phyloP scores from a whole-genome alignment of 176 grass and related monocot genomes.

The Melocanna baccifera region DNA sequence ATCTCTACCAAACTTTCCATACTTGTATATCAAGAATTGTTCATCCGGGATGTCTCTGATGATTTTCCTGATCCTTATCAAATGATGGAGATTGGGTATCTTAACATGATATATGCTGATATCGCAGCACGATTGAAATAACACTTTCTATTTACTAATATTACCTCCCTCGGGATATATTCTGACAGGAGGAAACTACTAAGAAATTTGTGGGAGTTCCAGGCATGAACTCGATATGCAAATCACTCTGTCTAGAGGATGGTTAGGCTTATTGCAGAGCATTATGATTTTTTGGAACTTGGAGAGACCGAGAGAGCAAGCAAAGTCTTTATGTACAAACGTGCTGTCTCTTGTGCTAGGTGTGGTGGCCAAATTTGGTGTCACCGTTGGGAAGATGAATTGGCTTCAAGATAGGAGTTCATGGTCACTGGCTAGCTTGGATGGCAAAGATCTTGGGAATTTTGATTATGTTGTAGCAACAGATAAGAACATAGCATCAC shows the following conservation, averaged over 20 bases:
- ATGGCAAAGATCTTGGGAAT: conserved; percentile 67
- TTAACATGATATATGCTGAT: not conserved
- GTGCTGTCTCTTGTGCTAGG: conserved; percentile 44
- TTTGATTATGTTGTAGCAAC: conserved; percentile 83
- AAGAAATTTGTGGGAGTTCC: conserved; percentile 88
- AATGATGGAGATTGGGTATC: not conserved
- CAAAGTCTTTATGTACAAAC: not conserved
- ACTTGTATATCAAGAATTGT: not conserved
- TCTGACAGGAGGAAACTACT: conserved; percentile 47
- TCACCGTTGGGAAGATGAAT: conserved; percentile 76
- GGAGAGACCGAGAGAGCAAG: not conserved
- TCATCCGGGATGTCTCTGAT: not conserved
- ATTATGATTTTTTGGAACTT: not conserved
- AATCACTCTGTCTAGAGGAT: conserved; percentile 67
- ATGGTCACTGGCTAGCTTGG: conserved; percentile 78
- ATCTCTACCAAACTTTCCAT: not conserved
- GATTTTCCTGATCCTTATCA: not conserved
- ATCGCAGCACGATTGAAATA: not conserved
- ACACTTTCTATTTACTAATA: not conserved
- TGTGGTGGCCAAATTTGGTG: conserved; percentile 75
- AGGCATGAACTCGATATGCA: conserved; percentile 92
- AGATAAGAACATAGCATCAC: conserved; percentile 70
- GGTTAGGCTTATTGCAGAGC: conserved; percentile 43
- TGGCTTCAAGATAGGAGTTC: conserved; percentile 66
- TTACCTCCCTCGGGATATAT: not conserved